These are phyloP conservation scores for Salix viminalis DNA, from an alignment of 345 rosid genomes.

Conservation along the genomic window DNA sequence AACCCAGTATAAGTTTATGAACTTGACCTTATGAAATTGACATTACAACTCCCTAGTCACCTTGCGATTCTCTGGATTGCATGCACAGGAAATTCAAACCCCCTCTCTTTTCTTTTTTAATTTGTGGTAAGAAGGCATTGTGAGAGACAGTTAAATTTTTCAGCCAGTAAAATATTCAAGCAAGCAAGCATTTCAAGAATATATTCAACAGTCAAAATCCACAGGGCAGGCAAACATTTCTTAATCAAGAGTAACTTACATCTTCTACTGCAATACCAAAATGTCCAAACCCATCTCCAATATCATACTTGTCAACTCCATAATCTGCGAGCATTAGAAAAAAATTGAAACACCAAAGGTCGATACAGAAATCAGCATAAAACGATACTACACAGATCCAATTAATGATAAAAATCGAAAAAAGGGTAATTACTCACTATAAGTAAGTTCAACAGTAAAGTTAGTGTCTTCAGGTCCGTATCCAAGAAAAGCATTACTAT, in stretches of 20 bases:
- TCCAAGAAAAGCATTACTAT: conserved; percentile 26
- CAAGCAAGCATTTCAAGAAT: neutral
- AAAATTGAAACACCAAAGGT: neutral
- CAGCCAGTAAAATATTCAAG: neutral
- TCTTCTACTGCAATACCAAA: conserved; percentile 30
- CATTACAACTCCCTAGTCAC: neutral
- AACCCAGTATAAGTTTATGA: neutral
- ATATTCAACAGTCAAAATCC: neutral
- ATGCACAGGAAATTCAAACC: neutral
- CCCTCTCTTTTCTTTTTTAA: neutral
- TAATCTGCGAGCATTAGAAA: conserved; percentile 11
- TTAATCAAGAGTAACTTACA: conserved; percentile 13
- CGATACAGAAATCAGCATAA: neutral
- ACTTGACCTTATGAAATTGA: neutral
- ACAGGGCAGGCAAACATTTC: neutral
- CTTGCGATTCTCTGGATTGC: neutral
- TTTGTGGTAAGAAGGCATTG: neutral
- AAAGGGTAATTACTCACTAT: conserved; percentile 13
- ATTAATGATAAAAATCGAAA: neutral
- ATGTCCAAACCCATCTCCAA: conserved; percentile 28
- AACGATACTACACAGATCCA: neutral
- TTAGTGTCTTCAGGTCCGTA: conserved; percentile 26
- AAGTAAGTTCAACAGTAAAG: conserved; percentile 24
- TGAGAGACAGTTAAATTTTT: no score
- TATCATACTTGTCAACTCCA: conserved; percentile 25